Conservation (phyloP, 441 rosid genomes). For the Macaranga tanarius region DNA sequence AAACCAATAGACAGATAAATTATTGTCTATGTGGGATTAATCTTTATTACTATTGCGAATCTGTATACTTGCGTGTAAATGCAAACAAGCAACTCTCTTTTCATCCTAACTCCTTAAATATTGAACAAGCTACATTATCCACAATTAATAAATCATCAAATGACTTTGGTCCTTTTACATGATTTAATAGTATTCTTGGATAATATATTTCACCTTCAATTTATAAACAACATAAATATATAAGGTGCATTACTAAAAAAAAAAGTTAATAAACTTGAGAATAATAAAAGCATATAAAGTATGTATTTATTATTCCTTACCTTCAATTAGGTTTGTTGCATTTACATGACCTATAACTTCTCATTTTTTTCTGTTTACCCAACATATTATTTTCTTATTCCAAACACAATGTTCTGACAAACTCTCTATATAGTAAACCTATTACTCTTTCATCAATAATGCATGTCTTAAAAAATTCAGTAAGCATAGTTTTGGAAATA, state of each 20-base stretch:
- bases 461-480: not conserved
- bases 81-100: not conserved
- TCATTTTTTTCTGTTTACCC: no score
- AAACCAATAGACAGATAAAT: no score
- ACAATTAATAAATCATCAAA: not conserved
- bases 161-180: slow-evolving; percentile 1
- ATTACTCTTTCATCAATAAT: not conserved
- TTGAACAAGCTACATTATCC: not conserved
- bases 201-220: slow-evolving; percentile 10
- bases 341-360: not conserved
- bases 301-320: no score
- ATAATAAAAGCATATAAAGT: no score
- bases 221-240: no score
- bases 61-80: no score
- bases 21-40: no score
- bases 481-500: not conserved
- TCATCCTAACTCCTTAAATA: not conserved
- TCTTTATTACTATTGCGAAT: no score
- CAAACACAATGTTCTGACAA: not conserved
- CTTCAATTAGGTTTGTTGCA: not conserved
- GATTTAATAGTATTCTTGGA: not conserved
- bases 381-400: no score
- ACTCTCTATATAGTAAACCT: not conserved
- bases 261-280: no score
- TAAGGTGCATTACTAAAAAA: no score